Base-by-base conservation (phyloP, 164 flowering plant genomes). In the Vitis amurensis region DNA sequence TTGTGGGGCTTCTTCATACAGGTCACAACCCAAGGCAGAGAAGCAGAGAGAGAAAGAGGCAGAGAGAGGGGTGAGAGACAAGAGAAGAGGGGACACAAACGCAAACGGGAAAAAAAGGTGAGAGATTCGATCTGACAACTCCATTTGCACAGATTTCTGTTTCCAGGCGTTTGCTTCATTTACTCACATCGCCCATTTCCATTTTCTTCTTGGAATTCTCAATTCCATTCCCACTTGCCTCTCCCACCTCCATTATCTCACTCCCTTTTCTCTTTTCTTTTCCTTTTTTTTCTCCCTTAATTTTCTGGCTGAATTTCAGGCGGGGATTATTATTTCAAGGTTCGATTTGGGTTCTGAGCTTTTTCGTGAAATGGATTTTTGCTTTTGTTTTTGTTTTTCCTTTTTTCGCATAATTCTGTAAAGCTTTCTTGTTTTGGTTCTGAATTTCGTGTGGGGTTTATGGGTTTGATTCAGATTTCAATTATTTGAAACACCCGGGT, bases 21-120 rank as follows among this genome's bases (percentile, higher is more conserved):
- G 0, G 44, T 37, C 44, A 4, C 44, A 37, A 37, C 44, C 44
- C 44, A 37, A 37, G 27, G 27, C 27, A 23, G 27, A 23, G 27
- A 23, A 23, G 44, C 44, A 37, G 44, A 37, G 44, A 37, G 44
- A 37, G 44, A 37, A 6, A 23, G 27, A 23, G 3, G 44, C 44
- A 37, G 44, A 37, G 44, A 37, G 69, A 30, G 61, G 31, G 57
- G 37, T 17, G 49, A 29, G 69, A 30, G 61, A 31, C 17, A n/a
- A 27, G 37, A 17, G 48, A 6, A 2, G 52, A 63, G 66, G 50
- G 19, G 66, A 48, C 27, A 19, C 30, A 67, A 14, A 15, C 69
- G 56, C 61, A 31, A 55, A 37, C 50, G 60, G 11, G 12, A 15
- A 31, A 15, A 31, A 55, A 55, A 67, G 69, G 69, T 67, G 17